Evolutionary conservation across 2,329 filamentous ascomycete genomes (phyloP).

Genomic region (Stagonosporopsis cucurbitacearum): DNA sequence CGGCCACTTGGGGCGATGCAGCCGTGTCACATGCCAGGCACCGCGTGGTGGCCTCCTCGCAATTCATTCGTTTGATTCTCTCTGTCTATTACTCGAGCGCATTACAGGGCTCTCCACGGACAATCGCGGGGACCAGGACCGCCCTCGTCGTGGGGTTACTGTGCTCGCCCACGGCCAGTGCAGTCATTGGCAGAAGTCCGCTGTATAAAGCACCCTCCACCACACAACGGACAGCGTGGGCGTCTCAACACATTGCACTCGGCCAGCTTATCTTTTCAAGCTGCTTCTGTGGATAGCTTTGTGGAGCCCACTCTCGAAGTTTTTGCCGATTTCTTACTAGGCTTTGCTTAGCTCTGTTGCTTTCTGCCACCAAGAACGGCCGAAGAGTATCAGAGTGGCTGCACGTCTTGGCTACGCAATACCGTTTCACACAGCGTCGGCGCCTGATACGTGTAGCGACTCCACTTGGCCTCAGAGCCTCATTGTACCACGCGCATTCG

Average conservation of each 20-base stretch:
- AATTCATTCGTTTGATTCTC: conserved; percentile 15
- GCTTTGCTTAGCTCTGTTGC: conserved; percentile 19
- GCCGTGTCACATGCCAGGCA: conserved; percentile 18
- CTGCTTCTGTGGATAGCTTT: conserved; percentile 9
- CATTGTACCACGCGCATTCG: conserved; percentile 13
- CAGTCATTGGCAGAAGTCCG: not conserved
- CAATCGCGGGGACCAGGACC: conserved; percentile 8
- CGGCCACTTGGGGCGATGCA: conserved; percentile 11
- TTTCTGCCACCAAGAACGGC: conserved; percentile 16
- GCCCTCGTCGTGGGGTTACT: conserved; percentile 11
- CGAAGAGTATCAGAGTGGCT: conserved; percentile 13
- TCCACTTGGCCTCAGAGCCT: conserved; percentile 28
- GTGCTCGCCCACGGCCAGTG: conserved; percentile 11
- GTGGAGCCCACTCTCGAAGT: conserved; percentile 12
- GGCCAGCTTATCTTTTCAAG: conserved; percentile 12
- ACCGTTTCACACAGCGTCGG: conserved; percentile 31
- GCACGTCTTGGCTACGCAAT: conserved; percentile 27
- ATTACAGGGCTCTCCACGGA: conserved; percentile 12
- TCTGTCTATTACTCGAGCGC: conserved; percentile 8
- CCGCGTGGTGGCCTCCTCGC: conserved; percentile 12
- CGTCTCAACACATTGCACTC: conserved; percentile 14
- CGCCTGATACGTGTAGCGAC: conserved; percentile 26
- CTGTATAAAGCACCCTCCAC: conserved; percentile 16
- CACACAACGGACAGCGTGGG: conserved; percentile 12
- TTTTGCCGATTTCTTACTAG: conserved; percentile 17